Conservation (phyloP, 2,329 filamentous ascomycete genomes). For the Exophiala calicioides region DNA sequence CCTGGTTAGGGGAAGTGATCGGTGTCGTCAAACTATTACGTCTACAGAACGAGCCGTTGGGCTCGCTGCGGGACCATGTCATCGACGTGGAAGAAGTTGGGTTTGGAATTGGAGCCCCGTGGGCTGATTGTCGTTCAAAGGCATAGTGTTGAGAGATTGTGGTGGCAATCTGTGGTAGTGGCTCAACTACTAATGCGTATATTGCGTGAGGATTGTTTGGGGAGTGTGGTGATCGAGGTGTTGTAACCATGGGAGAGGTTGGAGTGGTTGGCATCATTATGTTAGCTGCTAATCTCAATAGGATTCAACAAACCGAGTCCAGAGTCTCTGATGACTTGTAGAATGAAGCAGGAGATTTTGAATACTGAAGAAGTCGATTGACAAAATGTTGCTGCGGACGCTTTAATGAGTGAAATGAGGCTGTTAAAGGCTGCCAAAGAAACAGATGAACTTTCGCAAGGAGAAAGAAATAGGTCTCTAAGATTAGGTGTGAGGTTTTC, state of each 20-base stretch:
- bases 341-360: background rate
- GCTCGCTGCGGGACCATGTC: background rate
- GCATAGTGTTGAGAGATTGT: conserved; percentile 4
- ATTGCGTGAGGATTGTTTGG: conserved; percentile 1
- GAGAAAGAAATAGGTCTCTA: no score
- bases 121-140: background rate
- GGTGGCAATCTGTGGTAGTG: conserved; percentile 7
- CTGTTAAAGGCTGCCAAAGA: no score
- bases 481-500: no score
- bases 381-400: no score
- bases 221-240: conserved; percentile 17
- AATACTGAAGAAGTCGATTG: no score
- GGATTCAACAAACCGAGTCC: background rate
- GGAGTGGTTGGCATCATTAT: conserved; percentile 18
- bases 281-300: background rate
- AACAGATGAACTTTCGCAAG: no score
- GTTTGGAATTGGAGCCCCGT: conserved; percentile 2
- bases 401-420: no score
- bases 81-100: background rate
- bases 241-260: conserved; percentile 13
- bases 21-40: conserved; percentile 22
- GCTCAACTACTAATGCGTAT: background rate
- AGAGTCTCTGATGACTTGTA: background rate
- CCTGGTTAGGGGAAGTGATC: conserved; percentile 14
- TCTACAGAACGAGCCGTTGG: conserved; percentile 15